Base-by-base conservation (phyloP, 139 green algal genomes). In the Pycnococcus provasolii region DNA sequence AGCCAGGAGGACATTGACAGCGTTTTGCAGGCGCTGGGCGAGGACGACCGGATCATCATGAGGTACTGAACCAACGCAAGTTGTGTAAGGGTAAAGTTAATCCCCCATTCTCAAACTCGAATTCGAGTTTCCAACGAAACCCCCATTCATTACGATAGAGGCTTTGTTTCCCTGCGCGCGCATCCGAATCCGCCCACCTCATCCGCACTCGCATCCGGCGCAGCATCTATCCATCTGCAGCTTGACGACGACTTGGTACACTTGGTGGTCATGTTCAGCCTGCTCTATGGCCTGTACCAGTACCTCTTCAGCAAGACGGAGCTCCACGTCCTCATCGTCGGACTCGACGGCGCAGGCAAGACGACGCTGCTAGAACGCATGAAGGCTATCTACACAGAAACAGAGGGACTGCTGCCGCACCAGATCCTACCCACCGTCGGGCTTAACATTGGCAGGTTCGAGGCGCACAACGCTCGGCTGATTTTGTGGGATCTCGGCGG, bases 341-440 rank as follows among this genome's bases (percentile, higher is more conserved):
- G 15, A 13, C 43, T 72, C 41, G 60, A n/a, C 39, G 5, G 53
- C 67, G n/a, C 89, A 1, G 89, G 89, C 40, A 95, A 96, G 61
- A 96, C 89, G 0, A 94, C 87, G 13, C 73, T 94, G 53, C 69
- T 97, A 53, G 91, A 97, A 79, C 79, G 79, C 39, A 60, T 97
- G 1, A 97, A 97, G 64, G 80, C 75, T 5, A 73, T 90, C 2
- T 93, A 88, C 69, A 89, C 84, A 9, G 78, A 83, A 42, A 42
- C 80, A 41, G 77, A 84, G 1, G 87, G 87, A 40, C 74, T 94
- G 13, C 83, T 87, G 42, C 84, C 87, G 1, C 79, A 85, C 5
- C 84, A 88, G 66, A 93, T 97, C 41, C 78, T 96, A 47, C 90
- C 91, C 6, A 97, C 91, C 4, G 91, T 97, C 1, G 91, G 91